These are phyloP conservation scores for Auricularia auricula-judae DNA, from an alignment of 768 basidiomycete genomes.

Conservation along the genomic window DNA sequence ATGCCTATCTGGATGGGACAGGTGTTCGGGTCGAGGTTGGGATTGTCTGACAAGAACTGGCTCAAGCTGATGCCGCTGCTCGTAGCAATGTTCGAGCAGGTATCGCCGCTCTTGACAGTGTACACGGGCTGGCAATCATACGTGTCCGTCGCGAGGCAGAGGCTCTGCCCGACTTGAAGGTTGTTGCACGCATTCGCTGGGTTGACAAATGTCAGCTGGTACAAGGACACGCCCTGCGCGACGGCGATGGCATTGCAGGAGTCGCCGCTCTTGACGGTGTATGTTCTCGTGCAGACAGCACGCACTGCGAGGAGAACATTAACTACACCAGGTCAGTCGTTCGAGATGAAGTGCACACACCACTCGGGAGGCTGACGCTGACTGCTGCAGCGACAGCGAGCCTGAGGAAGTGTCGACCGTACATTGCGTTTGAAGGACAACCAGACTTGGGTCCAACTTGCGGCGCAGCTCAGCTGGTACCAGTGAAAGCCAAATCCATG, in stretches of 20 bases:
- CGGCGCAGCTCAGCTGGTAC: too few relatives aligned
- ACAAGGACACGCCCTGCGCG: conserved; percentile 37
- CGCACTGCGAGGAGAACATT: too few relatives aligned
- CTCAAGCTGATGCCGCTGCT: conserved; percentile 30
- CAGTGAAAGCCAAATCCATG: too few relatives aligned
- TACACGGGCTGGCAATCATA: conserved; percentile 46
- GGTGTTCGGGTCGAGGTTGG: conserved; percentile 33
- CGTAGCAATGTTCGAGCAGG: conserved; percentile 33
- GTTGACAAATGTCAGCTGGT: conserved; percentile 48
- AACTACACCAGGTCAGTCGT: too few relatives aligned
- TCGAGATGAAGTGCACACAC: too few relatives aligned
- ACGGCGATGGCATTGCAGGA: conserved; percentile 46
- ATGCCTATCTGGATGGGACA: too few relatives aligned
- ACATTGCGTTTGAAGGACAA: too few relatives aligned
- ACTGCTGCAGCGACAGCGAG: too few relatives aligned
- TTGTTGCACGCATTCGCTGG: conserved; percentile 11
- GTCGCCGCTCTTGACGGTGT: conserved; percentile 38
- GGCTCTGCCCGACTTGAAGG: conserved; percentile 15
- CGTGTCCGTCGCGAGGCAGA: conserved; percentile 48
- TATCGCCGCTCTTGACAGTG: conserved; percentile 35
- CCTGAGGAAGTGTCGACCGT: too few relatives aligned
- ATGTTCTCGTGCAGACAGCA: conserved; percentile 34
- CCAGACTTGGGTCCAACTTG: too few relatives aligned
- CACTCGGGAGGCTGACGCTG: too few relatives aligned
- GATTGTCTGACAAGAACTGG: conserved; percentile 51